These are phyloP conservation scores for Ceriops zippeliana DNA, from an alignment of 345 rosid genomes.

Conservation along the genomic window DNA sequence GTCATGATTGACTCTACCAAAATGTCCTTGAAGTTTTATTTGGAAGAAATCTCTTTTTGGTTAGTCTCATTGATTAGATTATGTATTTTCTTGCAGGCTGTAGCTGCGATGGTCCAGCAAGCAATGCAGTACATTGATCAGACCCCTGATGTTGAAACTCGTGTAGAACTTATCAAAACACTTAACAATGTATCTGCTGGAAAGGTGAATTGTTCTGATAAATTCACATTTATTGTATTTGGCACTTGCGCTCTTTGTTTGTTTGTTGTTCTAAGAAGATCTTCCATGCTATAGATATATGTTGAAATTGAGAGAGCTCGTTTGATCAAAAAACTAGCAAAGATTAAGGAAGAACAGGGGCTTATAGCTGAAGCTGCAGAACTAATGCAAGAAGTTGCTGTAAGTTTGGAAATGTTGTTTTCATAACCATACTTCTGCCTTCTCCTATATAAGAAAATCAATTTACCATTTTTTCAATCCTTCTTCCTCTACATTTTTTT, in stretches of 20 bases:
- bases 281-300: conserved; percentile 53
- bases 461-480: neutral
- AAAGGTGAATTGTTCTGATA: conserved; percentile 47
- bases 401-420: conserved; percentile 29
- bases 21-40: too few relatives aligned
- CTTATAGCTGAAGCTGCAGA: conserved; percentile 92
- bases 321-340: conserved; percentile 78
- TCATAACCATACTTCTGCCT: neutral
- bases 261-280: conserved; percentile 1
- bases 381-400: conserved; percentile 98
- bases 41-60: neutral
- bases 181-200: conserved; percentile 84
- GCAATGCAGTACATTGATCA: conserved; percentile 91
- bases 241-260: neutral
- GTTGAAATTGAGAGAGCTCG: conserved; percentile 95
- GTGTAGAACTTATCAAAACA: conserved; percentile 80
- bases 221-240: neutral
- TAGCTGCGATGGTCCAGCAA: conserved; percentile 96
- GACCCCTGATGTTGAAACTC: conserved; percentile 89
- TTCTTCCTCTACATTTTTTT: neutral
- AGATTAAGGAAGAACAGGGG: conserved; percentile 90
- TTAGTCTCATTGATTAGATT: neutral
- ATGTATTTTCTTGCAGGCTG: conserved; percentile 49
- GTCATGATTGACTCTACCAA: too few relatives aligned
- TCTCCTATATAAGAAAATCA: neutral